These are phyloP conservation scores for Peronospora destructor DNA, from an alignment of 352 stramenopile genomes.

Conservation along the genomic window DNA sequence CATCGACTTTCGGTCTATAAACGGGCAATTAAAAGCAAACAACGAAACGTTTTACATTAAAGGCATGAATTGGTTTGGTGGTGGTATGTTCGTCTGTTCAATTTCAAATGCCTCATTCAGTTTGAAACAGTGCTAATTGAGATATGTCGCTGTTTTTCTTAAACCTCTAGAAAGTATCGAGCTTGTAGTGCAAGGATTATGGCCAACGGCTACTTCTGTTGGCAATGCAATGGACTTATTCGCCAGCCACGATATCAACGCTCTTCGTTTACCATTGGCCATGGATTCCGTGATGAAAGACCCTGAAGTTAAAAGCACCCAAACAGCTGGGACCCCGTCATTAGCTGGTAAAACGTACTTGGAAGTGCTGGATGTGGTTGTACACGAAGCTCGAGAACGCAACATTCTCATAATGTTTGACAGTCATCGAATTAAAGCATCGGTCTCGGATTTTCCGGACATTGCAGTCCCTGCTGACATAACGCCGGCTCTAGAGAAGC, in stretches of 20 bases:
- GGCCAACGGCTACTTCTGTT: conserved; percentile 57
- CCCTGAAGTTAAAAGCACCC: conserved; percentile 34
- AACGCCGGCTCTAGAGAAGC: conserved; percentile 41
- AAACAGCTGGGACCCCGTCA: conserved; percentile 35
- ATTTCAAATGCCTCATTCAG: background rate
- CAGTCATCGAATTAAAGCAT: conserved; percentile 53
- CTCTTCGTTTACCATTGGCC: conserved; percentile 54
- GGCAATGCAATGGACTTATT: conserved; percentile 44
- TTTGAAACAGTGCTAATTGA: no score
- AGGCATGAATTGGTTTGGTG: conserved; percentile 71
- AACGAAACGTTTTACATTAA: conserved; percentile 55
- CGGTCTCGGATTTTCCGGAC: conserved; percentile 53
- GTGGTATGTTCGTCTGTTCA: conserved; percentile 37
- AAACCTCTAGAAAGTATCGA: conserved; percentile 44
- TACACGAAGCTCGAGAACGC: conserved; percentile 44
- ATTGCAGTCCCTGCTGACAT: conserved; percentile 48
- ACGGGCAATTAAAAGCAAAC: conserved; percentile 48
- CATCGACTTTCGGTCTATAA: conserved; percentile 55
- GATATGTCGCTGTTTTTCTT: no score
- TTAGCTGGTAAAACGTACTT: conserved; percentile 53
- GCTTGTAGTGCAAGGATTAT: conserved; percentile 50
- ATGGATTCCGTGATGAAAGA: conserved; percentile 56
- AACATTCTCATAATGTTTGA: conserved; percentile 72
- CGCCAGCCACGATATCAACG: conserved; percentile 44
- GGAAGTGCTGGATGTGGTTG: conserved; percentile 50